Evolutionary conservation across 108 stramenopile genomes (phyloP), one percentile per base, ranked within the genome.

Genomic region (Cyclostephanos invisitatus): DNA sequence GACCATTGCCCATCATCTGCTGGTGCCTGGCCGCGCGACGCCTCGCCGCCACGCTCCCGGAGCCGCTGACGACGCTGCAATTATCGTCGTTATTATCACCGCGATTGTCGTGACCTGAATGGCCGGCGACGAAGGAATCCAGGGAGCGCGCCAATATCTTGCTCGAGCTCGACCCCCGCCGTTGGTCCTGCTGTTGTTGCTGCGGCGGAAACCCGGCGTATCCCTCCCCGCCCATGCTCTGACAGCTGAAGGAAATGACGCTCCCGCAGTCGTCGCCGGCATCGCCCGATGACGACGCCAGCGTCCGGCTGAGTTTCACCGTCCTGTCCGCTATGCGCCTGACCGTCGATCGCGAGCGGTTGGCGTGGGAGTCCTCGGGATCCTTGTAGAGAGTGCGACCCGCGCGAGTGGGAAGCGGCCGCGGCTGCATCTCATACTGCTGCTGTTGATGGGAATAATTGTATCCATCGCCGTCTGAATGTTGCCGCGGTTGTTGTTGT

Each of bases 331-430:
- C 70, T 12, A 61, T 72, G 8, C 61, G 60, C 37, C 70, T 60
- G 48, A 72, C 61, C 7, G 70, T 72, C 32, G 70, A 72, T 62
- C 61, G 70, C 7, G 70, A 72, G 48, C 61, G 70, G 28, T 51
- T 49, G 11, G 70, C 24, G 36, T 51, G 53, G 53, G 53, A 35
- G 46, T 49, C 49, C 37, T 15, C 20, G 38, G 55, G 29, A 22
- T 72, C 63, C 10, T 62, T 58, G 48, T 49, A 71, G 15, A 71
- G 40, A 21, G 37, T 62, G 5, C 60, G 59, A 21, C 70, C 70
- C 35, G 60, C 49, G 18, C 60, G 46, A 32, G 60, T 48, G 59
- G 60, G 38, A 3, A 27, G 40, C 40, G 40, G 8, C 40, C 9
- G 40, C 40, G 40, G 40, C 40, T 32, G 2, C 4, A 32, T 32